phyloP scores from a whole-genome alignment of 2,329 filamentous ascomycete genomes.

The Ophiostoma piceae region DNA sequence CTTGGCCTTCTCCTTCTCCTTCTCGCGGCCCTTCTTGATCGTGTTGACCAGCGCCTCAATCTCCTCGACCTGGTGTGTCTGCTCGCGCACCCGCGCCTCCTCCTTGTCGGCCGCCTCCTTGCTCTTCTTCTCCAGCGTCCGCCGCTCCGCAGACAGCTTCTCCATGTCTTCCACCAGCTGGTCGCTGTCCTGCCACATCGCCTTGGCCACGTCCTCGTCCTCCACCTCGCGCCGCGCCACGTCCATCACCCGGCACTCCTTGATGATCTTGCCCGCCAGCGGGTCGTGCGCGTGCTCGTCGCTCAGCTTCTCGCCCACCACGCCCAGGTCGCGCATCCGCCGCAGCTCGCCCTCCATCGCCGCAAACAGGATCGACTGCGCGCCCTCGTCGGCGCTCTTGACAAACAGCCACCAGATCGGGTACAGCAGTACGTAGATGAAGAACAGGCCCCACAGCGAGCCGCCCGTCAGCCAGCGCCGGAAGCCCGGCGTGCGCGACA shows the following conservation, averaged over 20 bases:
- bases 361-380: constrained; percentile 80
- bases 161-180: constrained; percentile 75
- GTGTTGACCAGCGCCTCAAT: constrained; percentile 40
- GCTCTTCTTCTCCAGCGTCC: constrained; percentile 12
- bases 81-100: constrained; percentile 34
- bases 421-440: constrained; percentile 72
- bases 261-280: constrained; percentile 56
- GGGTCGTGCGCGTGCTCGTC: constrained; percentile 14
- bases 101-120: constrained; percentile 25
- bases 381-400: constrained; percentile 76
- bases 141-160: constrained; percentile 63
- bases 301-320: constrained; percentile 14
- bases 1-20: constrained; percentile 26
- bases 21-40: constrained; percentile 42
- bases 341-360: constrained; percentile 73
- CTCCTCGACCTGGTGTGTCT: constrained; percentile 24
- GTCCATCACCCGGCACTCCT: constrained; percentile 78
- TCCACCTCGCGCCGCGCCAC: constrained; percentile 67
- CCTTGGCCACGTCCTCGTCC: constrained; percentile 74
- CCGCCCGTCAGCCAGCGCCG: constrained; percentile 82
- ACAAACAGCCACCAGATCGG: constrained; percentile 79
- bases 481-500: constrained; percentile 78
- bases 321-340: constrained; percentile 38
- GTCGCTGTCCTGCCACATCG: constrained; percentile 86
- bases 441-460: constrained; percentile 68